Percentiles rank a stretch among this genome's conserved stretches.
Evolutionary conservation across 2,329 filamentous ascomycete species (phyloP).

Genomic region (Diaporthe helianthi): DNA sequence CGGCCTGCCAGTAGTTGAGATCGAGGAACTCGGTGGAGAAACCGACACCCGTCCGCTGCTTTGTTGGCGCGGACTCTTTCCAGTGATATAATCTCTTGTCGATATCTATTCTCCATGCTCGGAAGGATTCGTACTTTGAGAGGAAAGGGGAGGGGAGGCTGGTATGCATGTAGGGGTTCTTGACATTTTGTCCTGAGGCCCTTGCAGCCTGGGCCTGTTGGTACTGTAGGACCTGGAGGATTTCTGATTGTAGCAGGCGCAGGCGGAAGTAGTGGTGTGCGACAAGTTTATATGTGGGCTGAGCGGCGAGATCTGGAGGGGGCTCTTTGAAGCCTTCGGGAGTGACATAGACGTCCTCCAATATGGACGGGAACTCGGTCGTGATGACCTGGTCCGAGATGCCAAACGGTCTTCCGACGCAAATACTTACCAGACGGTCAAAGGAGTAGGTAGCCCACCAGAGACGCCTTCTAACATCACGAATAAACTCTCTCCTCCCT

Average conservation of each 20-base stretch:
- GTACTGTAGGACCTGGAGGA: slow-evolving; percentile 90
- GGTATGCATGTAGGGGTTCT: slow-evolving; percentile 78
- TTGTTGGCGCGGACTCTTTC: slow-evolving; percentile 82
- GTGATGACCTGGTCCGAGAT: slow-evolving; percentile 97
- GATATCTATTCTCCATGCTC: slow-evolving; percentile 87
- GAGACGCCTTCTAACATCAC: slow-evolving; percentile 83
- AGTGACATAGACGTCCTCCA: slow-evolving; percentile 90
- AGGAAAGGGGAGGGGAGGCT: slow-evolving; percentile 86
- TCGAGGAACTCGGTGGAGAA: slow-evolving; percentile 92
- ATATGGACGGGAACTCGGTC: slow-evolving; percentile 87
- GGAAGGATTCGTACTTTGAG: slow-evolving; percentile 81
- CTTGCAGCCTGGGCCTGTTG: slow-evolving; percentile 85
- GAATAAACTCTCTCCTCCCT: slow-evolving; percentile 79
- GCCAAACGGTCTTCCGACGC: slow-evolving; percentile 90
- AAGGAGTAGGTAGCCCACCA: slow-evolving; percentile 99
- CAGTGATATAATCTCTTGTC: slow-evolving; percentile 84
- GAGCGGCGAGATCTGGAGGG: slow-evolving; percentile 57
- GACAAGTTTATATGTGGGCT: slow-evolving; percentile 87
- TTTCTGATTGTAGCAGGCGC: slow-evolving; percentile 89
- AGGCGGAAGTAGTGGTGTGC: slow-evolving; percentile 92
- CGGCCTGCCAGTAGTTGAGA: slow-evolving; percentile 96
- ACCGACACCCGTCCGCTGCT: slow-evolving; percentile 80
- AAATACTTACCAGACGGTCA: slow-evolving; percentile 92
- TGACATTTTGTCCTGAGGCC: slow-evolving; percentile 66
- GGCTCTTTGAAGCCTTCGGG: slow-evolving; percentile 74